Evolutionary conservation across 306 rosid species (phyloP).

Genomic region (Oxytropis ochrocephala): DNA sequence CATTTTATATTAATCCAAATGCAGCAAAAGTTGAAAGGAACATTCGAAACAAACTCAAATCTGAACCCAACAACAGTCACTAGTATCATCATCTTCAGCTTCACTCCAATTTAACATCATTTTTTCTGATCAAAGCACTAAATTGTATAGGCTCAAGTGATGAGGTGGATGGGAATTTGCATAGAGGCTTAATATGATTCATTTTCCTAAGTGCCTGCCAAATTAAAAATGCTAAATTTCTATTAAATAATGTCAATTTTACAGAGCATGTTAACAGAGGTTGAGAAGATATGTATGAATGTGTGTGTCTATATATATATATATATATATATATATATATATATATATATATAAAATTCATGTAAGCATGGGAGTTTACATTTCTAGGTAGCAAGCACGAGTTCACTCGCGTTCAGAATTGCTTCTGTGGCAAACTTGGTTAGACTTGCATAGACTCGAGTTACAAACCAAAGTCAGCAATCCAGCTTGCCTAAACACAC

Average conservation of each 20-base stretch:
- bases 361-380: too few species aligned
- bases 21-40: conserved; percentile 1
- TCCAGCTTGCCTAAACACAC: too few species aligned
- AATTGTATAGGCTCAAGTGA: neutral
- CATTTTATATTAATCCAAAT: neutral
- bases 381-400: too few species aligned
- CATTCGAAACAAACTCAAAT: neutral
- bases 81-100: neutral
- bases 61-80: neutral
- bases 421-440: too few species aligned
- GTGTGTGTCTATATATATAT: too few species aligned
- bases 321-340: too few species aligned
- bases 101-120: neutral
- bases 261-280: neutral
- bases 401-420: too few species aligned
- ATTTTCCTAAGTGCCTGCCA: neutral
- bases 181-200: neutral
- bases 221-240: neutral
- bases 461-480: too few species aligned
- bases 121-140: neutral
- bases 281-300: neutral
- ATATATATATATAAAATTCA: too few species aligned
- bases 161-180: neutral
- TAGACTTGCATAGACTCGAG: too few species aligned
- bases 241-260: neutral